These are phyloP conservation scores for Vanrija humicola DNA, from an alignment of 1,284 basidiomycete species.

Conservation along the genomic window DNA sequence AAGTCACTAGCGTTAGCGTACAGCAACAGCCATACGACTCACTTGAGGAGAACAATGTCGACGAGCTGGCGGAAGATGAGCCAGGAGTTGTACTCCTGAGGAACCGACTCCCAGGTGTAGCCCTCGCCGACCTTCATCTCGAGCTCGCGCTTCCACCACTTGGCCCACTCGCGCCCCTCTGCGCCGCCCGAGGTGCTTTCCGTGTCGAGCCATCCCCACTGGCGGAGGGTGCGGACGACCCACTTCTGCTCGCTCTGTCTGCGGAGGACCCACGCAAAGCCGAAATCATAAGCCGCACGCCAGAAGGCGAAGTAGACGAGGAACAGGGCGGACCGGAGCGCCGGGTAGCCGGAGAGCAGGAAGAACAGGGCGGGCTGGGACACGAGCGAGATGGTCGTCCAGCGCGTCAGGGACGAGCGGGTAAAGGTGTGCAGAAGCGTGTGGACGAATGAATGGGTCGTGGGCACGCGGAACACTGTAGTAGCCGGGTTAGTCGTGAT, in stretches of 20 bases:
- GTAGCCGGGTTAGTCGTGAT: background rate
- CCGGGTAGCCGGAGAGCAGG: slow-evolving; percentile 57
- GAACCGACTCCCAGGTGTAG: slow-evolving; percentile 78
- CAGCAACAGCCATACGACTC: slow-evolving; percentile 31
- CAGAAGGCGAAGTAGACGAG: slow-evolving; percentile 74
- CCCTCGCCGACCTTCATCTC: slow-evolving; percentile 87
- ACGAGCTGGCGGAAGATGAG: slow-evolving; percentile 61
- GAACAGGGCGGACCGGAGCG: slow-evolving; percentile 49
- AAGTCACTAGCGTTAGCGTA: slow-evolving; percentile 65
- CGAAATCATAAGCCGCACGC: slow-evolving; percentile 86
- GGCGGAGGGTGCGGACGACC: slow-evolving; percentile 78
- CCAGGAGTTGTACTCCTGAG: slow-evolving; percentile 50
- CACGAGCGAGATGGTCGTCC: slow-evolving; percentile 75
- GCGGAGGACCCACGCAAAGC: slow-evolving; percentile 88
- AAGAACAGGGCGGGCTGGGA: slow-evolving; percentile 76
- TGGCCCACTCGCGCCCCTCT: slow-evolving; percentile 61
- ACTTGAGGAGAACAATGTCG: slow-evolving; percentile 95
- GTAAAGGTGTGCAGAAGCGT: slow-evolving; percentile 82
- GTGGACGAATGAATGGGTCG: slow-evolving; percentile 91
- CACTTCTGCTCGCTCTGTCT: slow-evolving; percentile 90
- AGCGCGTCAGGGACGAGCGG: slow-evolving; percentile 85
- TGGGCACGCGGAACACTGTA: slow-evolving; percentile 86
- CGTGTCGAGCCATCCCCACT: slow-evolving; percentile 81
- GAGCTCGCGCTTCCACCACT: slow-evolving; percentile 83
- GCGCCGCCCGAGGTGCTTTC: slow-evolving; percentile 30